Conservation (phyloP, 306 rosid species). For the Vigna hirtella region DNA sequence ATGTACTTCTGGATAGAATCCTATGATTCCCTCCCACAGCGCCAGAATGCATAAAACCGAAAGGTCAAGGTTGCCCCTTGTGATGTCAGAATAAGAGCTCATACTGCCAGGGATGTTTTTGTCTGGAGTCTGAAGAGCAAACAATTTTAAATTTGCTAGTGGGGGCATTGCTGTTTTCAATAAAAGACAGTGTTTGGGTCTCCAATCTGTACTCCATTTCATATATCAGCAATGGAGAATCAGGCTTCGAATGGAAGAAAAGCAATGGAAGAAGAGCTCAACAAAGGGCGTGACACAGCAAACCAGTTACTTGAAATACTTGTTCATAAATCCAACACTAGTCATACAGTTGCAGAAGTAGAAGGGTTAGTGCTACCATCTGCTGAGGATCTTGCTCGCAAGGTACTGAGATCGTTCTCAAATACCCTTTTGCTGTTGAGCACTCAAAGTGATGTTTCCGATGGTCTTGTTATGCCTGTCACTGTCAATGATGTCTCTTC, state of each 20-base stretch:
- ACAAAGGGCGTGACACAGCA: slow-evolving; percentile 35
- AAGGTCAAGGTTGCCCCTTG: background rate
- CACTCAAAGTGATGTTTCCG: background rate
- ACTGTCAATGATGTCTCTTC: slow-evolving; percentile 21
- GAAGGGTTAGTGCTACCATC: background rate
- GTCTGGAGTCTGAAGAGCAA: background rate
- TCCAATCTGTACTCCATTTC: background rate
- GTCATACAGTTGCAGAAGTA: background rate
- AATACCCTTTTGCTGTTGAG: slow-evolving; percentile 43
- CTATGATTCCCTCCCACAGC: background rate
- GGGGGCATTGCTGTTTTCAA: background rate
- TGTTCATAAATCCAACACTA: background rate
- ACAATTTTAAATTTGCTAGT: slow-evolving; percentile 10
- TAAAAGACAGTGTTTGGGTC: background rate
- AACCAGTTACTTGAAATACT: slow-evolving; percentile 43
- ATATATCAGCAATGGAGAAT: slow-evolving; percentile 27
- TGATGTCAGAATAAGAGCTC: background rate
- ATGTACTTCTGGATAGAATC: background rate
- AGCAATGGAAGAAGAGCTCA: slow-evolving; percentile 37
- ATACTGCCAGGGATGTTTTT: background rate
- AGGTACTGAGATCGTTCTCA: slow-evolving; percentile 39
- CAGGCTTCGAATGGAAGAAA: slow-evolving; percentile 16
- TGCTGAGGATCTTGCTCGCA: slow-evolving; percentile 37
- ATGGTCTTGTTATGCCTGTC: background rate
- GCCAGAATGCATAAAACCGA: background rate